Conservation (phyloP, 305 asterid species). For the Fraxinus sp. region DNA sequence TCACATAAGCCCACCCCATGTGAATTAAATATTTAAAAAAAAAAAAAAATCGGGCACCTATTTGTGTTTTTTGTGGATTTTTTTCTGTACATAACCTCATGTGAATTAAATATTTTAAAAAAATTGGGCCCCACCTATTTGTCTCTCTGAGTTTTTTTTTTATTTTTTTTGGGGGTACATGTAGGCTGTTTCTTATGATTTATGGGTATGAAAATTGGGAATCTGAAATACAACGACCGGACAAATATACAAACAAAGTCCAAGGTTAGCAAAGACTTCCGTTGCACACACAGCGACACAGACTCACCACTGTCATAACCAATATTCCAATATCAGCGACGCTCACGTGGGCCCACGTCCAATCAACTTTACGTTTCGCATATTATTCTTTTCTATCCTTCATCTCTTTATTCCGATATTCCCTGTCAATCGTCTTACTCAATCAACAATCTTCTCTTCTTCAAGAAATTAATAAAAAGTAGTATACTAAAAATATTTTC, state of each 20-base stretch:
- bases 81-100: too few relatives aligned
- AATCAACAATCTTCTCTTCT: slow-evolving; percentile 18
- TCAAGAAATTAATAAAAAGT: slow-evolving; percentile 4
- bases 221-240: slow-evolving; percentile 13
- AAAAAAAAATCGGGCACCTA: too few relatives aligned
- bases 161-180: too few relatives aligned
- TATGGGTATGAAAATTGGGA: background rate
- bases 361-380: slow-evolving; percentile 29
- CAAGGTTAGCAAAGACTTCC: background rate
- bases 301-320: slow-evolving; percentile 23
- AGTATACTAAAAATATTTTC: slow-evolving; percentile 1
- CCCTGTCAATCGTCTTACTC: slow-evolving; percentile 27
- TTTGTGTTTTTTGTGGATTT: too few relatives aligned
- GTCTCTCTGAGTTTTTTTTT: too few relatives aligned
- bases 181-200: too few relatives aligned
- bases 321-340: slow-evolving; percentile 22
- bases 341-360: slow-evolving; percentile 21
- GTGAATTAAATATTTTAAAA: too few relatives aligned
- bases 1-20: too few relatives aligned
- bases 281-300: slow-evolving; percentile 19
- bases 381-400: slow-evolving; percentile 16
- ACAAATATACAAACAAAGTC: slow-evolving; percentile 20
- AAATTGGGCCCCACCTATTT: too few relatives aligned
- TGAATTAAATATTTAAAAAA: too few relatives aligned
- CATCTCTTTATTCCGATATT: slow-evolving; percentile 12